Base-by-base conservation (phyloP, 2,329 filamentous ascomycete genomes). In the Emergomyces orientalis region DNA sequence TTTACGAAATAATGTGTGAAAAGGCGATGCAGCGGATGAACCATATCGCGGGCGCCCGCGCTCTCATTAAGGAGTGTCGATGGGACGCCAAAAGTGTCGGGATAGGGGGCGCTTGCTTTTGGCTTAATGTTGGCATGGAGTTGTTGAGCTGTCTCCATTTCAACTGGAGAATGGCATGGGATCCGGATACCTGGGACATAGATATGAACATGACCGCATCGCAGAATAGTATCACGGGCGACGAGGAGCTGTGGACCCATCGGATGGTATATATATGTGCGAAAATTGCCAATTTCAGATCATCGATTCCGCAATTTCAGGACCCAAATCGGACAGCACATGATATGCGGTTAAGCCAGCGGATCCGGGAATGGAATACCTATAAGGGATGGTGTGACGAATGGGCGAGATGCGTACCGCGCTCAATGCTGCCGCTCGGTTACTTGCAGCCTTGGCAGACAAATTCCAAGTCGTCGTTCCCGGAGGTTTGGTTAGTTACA, bases 1-100 rank as follows among this genome's bases (percentile, higher is more conserved):
- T 96, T 3, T 97, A 95, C 75, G 91, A 97, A 74, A 88, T 92
- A 69, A 96, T 97, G 90, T 91, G 86, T 58, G 89, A 93, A 71
- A 85, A 85, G 67, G 86, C 88, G 5, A 80, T 87, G 45, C 86
- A 91, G 69, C 83, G 88, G n/a, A 93, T 94, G 87, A 92, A 89
- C 68, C 92, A 96, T 71, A 92, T 93, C 67, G 88, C 89, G 0
- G 91, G 91, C 5, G 90, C 91, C 11, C 84, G 91, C 61, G 90
- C 90, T 1, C 79, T 96, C 59, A 92, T 97, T 69, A 90, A 91
- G 65, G 91, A 96, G 71, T 96, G 91, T 70, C 86, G 87, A 4
- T 97, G 93, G 93, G 88, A 90, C 69, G 90, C 90, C 0, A 85
- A 81, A 65, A 89, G 89, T 43, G 83, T 82, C 1, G 91, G 92